Percentiles rank a stretch among this genome's conserved stretches.
phyloP scores from a whole-genome alignment of 148 eudicot genomes.

The Chenopodium formosanum region DNA sequence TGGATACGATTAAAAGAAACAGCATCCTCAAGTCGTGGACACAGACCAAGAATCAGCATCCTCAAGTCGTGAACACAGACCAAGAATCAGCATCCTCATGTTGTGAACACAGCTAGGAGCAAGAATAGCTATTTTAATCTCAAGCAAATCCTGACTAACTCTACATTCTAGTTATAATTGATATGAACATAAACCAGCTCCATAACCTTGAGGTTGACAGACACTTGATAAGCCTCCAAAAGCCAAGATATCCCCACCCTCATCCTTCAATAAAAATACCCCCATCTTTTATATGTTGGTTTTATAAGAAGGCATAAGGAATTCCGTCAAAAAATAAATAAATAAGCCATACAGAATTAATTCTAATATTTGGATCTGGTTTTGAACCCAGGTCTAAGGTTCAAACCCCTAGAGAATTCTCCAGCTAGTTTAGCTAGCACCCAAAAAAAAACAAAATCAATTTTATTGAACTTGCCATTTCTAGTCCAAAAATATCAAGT shows the following conservation, averaged over 20 bases:
- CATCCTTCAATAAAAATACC: neutral
- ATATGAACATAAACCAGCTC: neutral
- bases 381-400: neutral
- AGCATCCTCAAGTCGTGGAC: neutral
- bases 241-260: neutral
- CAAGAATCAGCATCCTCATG: neutral
- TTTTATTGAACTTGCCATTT: neutral
- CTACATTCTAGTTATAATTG: neutral
- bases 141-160: neutral
- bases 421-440: neutral
- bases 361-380: neutral
- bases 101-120: neutral
- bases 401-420: neutral
- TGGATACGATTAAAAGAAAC: neutral
- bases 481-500: neutral
- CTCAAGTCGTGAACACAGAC: neutral
- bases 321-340: too few relatives aligned
- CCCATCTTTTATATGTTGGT: neutral
- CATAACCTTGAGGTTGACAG: neutral
- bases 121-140: neutral
- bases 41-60: neutral
- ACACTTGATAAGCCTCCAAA: neutral
- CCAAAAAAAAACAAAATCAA: neutral
- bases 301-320: neutral
- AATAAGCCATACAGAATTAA: neutral